These are phyloP conservation scores for Aquilaria sinensis DNA, from an alignment of 345 rosid species.

Conservation along the genomic window DNA sequence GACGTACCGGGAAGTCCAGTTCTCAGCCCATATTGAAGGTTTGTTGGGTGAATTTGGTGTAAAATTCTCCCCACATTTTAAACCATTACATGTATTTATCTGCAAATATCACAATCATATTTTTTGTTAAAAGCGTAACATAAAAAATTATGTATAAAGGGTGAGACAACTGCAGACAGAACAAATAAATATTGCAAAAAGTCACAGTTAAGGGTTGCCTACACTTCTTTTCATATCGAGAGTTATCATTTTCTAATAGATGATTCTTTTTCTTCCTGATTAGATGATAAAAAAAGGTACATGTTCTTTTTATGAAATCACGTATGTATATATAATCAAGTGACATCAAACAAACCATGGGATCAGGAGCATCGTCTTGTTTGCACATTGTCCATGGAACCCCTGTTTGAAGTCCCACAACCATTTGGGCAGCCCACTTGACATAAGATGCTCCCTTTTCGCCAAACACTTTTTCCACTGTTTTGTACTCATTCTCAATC, in stretches of 20 bases:
- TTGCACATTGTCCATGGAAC: constrained; percentile 99
- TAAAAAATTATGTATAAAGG: neutral
- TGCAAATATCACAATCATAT: constrained; percentile 4
- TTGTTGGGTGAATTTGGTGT: constrained; percentile 69
- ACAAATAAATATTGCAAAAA: too few relatives aligned
- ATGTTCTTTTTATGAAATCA: too few relatives aligned
- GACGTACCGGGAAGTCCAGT: constrained; percentile 79
- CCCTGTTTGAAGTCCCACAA: constrained; percentile 63
- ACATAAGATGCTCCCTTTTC: constrained; percentile 59
- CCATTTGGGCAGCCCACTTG: constrained; percentile 81
- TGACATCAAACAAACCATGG: constrained; percentile 37
- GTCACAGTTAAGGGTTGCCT: too few relatives aligned
- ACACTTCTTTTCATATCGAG: too few relatives aligned
- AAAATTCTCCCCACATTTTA: constrained; percentile 79
- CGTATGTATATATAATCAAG: neutral
- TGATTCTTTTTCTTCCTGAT: neutral
- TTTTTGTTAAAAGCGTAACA: neutral
- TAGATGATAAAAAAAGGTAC: too few relatives aligned
- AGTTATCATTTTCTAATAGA: neutral
- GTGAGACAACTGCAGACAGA: neutral
- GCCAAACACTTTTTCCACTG: constrained; percentile 37
- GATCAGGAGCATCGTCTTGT: constrained; percentile 82
- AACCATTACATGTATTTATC: constrained; percentile 88
- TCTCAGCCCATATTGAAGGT: constrained; percentile 78
- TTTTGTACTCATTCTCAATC: constrained; percentile 84